Conservation (phyloP, 805 yeast species). For the Starmerella geochares region DNA sequence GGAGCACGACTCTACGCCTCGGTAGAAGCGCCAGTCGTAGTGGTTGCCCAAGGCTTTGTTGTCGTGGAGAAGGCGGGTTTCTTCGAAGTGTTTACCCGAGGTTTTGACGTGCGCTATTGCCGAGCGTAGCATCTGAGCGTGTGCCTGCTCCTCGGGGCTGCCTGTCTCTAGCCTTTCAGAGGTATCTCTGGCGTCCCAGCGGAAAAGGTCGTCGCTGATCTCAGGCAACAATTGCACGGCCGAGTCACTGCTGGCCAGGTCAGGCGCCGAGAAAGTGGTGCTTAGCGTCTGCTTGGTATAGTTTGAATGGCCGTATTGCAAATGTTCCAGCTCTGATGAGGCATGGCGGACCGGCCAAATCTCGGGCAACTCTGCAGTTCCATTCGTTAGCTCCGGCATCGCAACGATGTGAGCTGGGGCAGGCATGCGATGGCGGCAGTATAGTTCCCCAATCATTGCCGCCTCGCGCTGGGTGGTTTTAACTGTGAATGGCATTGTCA, state of each 20-base stretch:
- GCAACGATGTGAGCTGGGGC: constrained; percentile 7
- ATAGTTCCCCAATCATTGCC: constrained; percentile 9
- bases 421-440: constrained; percentile 5
- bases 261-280: not conserved
- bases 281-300: not conserved
- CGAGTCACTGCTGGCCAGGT: not conserved
- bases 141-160: not conserved
- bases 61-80: constrained; percentile 4
- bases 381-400: not conserved
- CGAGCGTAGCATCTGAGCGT: not conserved
- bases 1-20: constrained; percentile 33
- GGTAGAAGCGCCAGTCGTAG: constrained; percentile 63
- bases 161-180: not conserved
- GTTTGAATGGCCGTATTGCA: constrained; percentile 6
- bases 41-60: constrained; percentile 29
- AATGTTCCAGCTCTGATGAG: constrained; percentile 1
- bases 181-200: constrained; percentile 4
- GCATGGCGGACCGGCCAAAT: not conserved
- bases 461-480: constrained; percentile 9
- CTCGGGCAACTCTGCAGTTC: not conserved
- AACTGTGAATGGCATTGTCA: constrained; percentile 4
- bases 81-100: constrained; percentile 18
- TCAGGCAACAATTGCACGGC: not conserved
- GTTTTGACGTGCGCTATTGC: constrained; percentile 5
- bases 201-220: constrained; percentile 1